Base-by-base conservation (phyloP, 495 filamentous ascomycete genomes). In the Lineolata rhizophorae region DNA sequence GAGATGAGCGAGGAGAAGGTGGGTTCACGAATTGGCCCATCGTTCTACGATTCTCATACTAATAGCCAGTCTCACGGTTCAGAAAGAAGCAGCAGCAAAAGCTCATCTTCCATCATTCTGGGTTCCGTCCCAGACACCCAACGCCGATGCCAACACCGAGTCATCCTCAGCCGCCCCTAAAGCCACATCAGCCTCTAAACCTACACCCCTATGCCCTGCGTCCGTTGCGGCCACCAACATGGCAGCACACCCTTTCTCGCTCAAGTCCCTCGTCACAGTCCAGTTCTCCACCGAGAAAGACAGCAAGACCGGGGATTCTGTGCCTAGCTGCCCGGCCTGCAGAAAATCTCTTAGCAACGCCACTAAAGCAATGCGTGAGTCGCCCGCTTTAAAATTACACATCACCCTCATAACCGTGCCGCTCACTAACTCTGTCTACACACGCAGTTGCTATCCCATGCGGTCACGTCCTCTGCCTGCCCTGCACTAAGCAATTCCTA, bases 401-500 rank as follows among this genome's bases (percentile, higher is more conserved):
- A n/a, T n/a, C n/a, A n/a, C n/a, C n/a, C n/a, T n/a, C n/a, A n/a
- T n/a, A n/a, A n/a, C n/a, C n/a, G n/a, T n/a, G n/a, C n/a, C n/a
- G n/a, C n/a, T n/a, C n/a, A n/a, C n/a, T n/a, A n/a, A n/a, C n/a
- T n/a, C n/a, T n/a, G n/a, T n/a, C n/a, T n/a, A n/a, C n/a, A n/a
- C n/a, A n/a, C n/a, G n/a, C n/a, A n/a, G n/a, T 97, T 8, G 77
- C 82, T 2, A 87, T 83, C 51, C 83, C 84, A 0, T 97, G 87
- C 46, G 87, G 87, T 0, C 87, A 97, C 44, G 81, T 95, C 2
- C 58, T 94, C 4, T 97, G 87, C 53, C 72, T 76, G 38, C 79
- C 70, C 12, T 97, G 87, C 45, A 76, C 81, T 2, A 65, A 68
- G 27, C 80, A 87, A 44, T 93, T 97, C 51, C 79, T 95, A 69